Evolutionary conservation across 108 stramenopile species (phyloP), one percentile per base, ranked within the genome.

Genomic region (Epithemia pelagica): DNA sequence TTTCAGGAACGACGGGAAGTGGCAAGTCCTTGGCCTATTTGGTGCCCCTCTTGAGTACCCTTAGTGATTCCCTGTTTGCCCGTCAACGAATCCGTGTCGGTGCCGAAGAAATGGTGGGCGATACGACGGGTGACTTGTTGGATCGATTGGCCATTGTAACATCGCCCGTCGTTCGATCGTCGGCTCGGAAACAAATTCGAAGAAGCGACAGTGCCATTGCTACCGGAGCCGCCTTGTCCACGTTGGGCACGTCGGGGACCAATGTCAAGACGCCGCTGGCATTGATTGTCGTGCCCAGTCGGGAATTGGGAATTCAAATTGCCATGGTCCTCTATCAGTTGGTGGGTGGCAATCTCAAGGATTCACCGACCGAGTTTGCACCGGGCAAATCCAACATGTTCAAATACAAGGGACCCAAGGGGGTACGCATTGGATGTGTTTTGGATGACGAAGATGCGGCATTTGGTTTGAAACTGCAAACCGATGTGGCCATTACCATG

Each of bases 241-340:
- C 77, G 30, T 67, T 89, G 61, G 88, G 88, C 64, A 86, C 84
- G 62, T 82, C 83, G 31, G 87, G 87, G 0, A 82, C 70, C 15
- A 87, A 90, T 68, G 84, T 93, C 23, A 85, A 78, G 56, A 75
- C 68, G 66, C 92, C 92, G 0, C 65, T 94, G 75, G 92, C 88
- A 20, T 69, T 96, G 53, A 90, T 97, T 73, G 89, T 97, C 3
- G 94, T 95, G 25, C 95, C 97, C 19, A 92, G 87, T 28, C 66
- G 93, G 54, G 97, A 96, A 74, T 78, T 97, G 33, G 97, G 95
- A 19, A 76, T 94, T 53, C 97, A 97, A 78, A 90, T 74, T 30
- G 86, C 88, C 19, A 70, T 86, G 69, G 31, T 82, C 1, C 46
- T 90, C 51, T 90, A 82, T 64, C 72, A 86, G 57, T 62, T 88